Base-by-base conservation (phyloP, 129 eudicot species). In the Apium graveolens region DNA sequence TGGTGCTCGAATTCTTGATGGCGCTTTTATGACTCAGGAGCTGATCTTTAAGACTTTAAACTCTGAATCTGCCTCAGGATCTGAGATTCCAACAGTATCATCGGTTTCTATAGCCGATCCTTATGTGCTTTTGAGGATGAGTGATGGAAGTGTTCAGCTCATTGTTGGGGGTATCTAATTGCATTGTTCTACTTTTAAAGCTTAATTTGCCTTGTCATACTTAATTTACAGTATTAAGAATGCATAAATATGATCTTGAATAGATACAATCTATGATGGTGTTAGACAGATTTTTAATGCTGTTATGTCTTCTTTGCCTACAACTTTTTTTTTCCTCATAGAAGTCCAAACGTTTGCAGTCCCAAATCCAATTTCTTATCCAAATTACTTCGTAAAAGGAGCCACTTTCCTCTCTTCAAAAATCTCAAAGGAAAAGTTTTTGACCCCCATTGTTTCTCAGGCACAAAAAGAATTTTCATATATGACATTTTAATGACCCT, bases 21-120 rank as follows among this genome's bases (percentile, higher is more conserved):
- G 97, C 79, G 89, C 95, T 80, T 92, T 90, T 80, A 90, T 92
- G 99, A 90, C 96, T 78, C 99, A 95, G 84, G 97, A 92, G 43
- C 73, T 92, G 81, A 88, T 49, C 87, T 90, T 95, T 72, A 86
- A 85, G 76, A 75, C 92, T 73, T 70, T 90, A 45, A 86, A 83
- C 86, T 76, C 88, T 75, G 97, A 92, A 73, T 51, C 86, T 62
- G 89, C 88, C 69, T 80, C 86, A 51, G 90, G 84, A 39, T 84
- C 97, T 80, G 92, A 88, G 46, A 84, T 78, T 75, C 53, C 82
- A 66, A 78, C 78, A 32, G 97, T 95, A 46, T 87, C 89, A 41
- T 92, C 97, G 49, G 97, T 95, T 73, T 88, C 99, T 57, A 90
- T 95, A 68, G 99, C 97, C 45, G 99, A 95, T 90, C 99, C 99